Percentiles rank a stretch among this genome's conserved stretches.
These are phyloP conservation scores for Sicyos baderoa DNA, from an alignment of 306 rosid species.

Conservation along the genomic window DNA sequence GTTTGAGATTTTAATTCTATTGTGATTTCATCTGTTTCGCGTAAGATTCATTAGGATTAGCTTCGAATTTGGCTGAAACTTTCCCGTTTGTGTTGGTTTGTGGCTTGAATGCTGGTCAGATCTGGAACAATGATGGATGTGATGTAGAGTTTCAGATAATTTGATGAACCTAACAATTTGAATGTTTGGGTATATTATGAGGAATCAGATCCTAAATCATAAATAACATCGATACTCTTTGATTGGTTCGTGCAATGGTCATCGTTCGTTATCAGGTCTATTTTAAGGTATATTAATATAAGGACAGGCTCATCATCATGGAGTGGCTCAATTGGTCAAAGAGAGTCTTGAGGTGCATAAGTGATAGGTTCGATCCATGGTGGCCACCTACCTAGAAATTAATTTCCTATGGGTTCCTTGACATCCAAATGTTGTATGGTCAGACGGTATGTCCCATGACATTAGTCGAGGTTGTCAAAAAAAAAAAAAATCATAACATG, in stretches of 20 bases:
- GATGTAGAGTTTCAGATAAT: not conserved
- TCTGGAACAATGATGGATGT: constrained; percentile 1
- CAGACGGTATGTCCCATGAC: too few species aligned
- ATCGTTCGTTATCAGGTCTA: not conserved
- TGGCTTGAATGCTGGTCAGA: not conserved
- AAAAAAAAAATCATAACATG: too few species aligned
- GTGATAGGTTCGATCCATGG: too few species aligned
- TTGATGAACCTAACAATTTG: not conserved
- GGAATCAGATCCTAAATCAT: not conserved
- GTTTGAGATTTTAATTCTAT: constrained; percentile 20
- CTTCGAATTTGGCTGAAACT: not conserved
- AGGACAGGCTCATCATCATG: too few species aligned
- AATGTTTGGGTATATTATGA: not conserved
- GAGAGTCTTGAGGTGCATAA: too few species aligned
- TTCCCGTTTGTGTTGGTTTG: not conserved
- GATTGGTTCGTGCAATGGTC: not conserved
- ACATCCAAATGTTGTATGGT: too few species aligned
- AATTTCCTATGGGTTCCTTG: too few species aligned
- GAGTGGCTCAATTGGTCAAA: too few species aligned
- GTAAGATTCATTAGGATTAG: not conserved
- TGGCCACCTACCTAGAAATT: too few species aligned
- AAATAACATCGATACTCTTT: not conserved
- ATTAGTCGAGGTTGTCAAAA: too few species aligned
- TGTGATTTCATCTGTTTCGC: constrained; percentile 15
- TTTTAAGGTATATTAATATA: not conserved